phyloP scores from a whole-genome alignment of 169 alveolate species.

The Blepharisma undulans region DNA sequence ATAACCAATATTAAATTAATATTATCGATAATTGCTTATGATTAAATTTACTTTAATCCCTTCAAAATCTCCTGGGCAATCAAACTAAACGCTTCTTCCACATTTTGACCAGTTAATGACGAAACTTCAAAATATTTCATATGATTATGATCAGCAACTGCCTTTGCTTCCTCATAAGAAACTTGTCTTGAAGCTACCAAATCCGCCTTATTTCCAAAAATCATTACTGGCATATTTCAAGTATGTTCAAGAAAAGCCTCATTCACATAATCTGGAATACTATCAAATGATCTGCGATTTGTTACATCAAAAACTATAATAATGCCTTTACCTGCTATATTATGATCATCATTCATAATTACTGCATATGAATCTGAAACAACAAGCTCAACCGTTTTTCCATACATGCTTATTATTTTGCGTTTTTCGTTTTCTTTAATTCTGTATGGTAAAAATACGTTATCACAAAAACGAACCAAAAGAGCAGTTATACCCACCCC shows the following conservation, averaged over 20 bases:
- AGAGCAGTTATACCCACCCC: too few relatives aligned
- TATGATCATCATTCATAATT: constrained; percentile 98
- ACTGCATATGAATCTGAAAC: constrained; percentile 98
- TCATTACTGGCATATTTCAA: constrained; percentile 89
- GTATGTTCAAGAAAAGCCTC: too few relatives aligned
- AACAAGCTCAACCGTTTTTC: constrained; percentile 90
- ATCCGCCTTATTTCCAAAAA: constrained; percentile 96
- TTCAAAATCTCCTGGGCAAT: too few relatives aligned
- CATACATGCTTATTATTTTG: constrained; percentile 76
- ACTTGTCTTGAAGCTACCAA: constrained; percentile 92
- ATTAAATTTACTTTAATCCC: too few relatives aligned
- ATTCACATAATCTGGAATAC: constrained; percentile 89
- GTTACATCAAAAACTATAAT: constrained; percentile 96
- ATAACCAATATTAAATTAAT: too few relatives aligned
- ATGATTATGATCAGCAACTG: constrained; percentile 75
- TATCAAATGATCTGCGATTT: constrained; percentile 92
- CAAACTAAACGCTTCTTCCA: not conserved
- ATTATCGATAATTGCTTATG: too few relatives aligned
- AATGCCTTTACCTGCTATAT: constrained; percentile 98
- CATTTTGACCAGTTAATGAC: constrained; percentile 27
- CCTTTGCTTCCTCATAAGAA: constrained; percentile 86
- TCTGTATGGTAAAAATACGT: too few relatives aligned
- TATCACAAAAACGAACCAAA: too few relatives aligned
- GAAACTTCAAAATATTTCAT: constrained; percentile 32
- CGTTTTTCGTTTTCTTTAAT: too few relatives aligned